These are phyloP conservation scores for Dichomitus squalens DNA, from an alignment of 1,284 basidiomycete genomes.

Conservation along the genomic window DNA sequence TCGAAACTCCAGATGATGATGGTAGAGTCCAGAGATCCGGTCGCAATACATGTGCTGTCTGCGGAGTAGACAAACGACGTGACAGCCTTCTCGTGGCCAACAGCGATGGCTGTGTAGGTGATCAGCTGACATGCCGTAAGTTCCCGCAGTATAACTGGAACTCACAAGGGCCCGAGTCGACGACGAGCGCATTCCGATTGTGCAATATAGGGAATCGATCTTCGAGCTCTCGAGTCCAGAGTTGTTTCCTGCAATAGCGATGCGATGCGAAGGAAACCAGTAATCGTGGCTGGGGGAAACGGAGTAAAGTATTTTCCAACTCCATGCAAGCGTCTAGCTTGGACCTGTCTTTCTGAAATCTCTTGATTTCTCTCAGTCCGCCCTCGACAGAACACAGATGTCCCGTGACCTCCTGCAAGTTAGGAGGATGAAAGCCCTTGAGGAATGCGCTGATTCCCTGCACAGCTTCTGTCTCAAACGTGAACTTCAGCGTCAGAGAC, in stretches of 20 bases:
- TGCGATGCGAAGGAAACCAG: background rate
- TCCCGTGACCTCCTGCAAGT: background rate
- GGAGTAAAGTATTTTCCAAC: background rate
- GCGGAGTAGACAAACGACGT: slow-evolving; percentile 19
- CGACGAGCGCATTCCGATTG: background rate
- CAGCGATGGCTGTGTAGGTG: background rate
- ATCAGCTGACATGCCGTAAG: background rate
- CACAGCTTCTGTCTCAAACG: background rate
- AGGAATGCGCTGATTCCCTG: background rate
- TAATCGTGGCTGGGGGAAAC: background rate
- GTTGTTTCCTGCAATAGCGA: background rate
- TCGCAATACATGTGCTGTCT: slow-evolving; percentile 19
- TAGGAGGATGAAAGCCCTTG: background rate
- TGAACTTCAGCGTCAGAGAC: background rate
- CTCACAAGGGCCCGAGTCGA: too few relatives aligned
- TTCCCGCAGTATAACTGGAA: background rate
- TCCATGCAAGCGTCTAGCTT: background rate
- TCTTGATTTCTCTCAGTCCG: background rate
- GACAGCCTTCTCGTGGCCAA: slow-evolving; percentile 7
- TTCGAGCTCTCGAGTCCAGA: background rate
- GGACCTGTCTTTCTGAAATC: too few relatives aligned
- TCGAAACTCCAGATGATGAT: slow-evolving; percentile 15
- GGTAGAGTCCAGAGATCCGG: slow-evolving; percentile 20
- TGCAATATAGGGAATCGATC: background rate
- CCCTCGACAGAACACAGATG: background rate